Conservation (phyloP, 75 land plant species). For the Pinus taeda region DNA sequence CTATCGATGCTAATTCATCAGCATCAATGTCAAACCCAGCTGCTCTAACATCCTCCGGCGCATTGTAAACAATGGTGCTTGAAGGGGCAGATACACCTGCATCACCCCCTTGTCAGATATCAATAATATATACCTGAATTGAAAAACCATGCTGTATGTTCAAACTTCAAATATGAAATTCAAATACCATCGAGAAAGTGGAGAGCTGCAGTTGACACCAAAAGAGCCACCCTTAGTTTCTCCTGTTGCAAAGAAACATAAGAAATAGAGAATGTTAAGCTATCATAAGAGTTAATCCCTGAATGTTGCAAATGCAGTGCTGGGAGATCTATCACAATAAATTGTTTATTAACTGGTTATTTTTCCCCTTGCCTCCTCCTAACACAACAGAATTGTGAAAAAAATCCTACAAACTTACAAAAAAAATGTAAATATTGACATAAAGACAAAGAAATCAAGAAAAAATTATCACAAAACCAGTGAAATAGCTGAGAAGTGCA, state of each 20-base stretch:
- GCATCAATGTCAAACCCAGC: conserved; percentile 76
- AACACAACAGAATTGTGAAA: no score
- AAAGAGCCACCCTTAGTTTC: conserved; percentile 63
- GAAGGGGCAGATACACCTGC: conserved; percentile 21
- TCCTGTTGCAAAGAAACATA: conserved; percentile 39
- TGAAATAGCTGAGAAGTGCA: no score
- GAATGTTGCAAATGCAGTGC: no score
- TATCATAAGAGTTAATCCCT: no score
- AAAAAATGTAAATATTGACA: no score
- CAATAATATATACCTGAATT: background rate
- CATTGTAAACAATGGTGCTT: conserved; percentile 31
- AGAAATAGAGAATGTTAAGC: no score
- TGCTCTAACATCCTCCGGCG: conserved; percentile 56
- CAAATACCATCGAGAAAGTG: conserved; percentile 68
- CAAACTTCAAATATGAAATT: background rate
- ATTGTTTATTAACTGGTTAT: no score
- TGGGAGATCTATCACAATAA: no score
- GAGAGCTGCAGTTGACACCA: conserved; percentile 86
- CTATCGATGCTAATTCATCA: conserved; percentile 65
- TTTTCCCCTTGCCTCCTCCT: no score
- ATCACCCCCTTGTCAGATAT: background rate
- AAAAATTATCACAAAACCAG: no score
- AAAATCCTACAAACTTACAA: no score
- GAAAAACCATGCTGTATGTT: background rate
- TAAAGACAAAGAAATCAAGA: no score